These are phyloP conservation scores for Trichoderma asperelloides DNA, from an alignment of 495 filamentous ascomycete genomes.

Conservation along the genomic window DNA sequence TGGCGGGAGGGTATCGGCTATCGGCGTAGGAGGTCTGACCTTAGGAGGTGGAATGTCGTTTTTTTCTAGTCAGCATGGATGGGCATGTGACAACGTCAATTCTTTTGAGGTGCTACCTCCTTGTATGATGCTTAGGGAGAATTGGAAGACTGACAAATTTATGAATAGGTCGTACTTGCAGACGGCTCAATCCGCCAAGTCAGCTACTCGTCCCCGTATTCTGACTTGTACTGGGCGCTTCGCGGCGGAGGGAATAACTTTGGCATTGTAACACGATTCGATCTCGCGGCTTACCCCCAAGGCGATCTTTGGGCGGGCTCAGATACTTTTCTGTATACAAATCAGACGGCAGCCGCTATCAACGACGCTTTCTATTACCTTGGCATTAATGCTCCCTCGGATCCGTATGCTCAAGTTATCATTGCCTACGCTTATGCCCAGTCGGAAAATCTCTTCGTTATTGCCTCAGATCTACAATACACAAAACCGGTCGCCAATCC, in stretches of 20 bases:
- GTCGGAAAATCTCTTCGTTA: conserved; percentile 21
- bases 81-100: conserved; percentile 40
- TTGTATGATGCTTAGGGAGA: neutral
- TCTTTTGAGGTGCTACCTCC: conserved; percentile 30
- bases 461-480: conserved; percentile 33
- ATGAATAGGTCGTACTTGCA: conserved; percentile 27
- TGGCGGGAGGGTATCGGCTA: conserved; percentile 45
- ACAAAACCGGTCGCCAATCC: conserved; percentile 29
- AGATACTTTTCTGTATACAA: conserved; percentile 10
- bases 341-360: conserved; percentile 12
- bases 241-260: conserved; percentile 54
- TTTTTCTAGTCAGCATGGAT: conserved; percentile 38
- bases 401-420: conserved; percentile 39
- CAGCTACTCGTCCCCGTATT: conserved; percentile 16
- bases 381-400: conserved; percentile 23
- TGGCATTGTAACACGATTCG: conserved; percentile 50
- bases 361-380: conserved; percentile 33
- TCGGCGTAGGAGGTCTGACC: conserved; percentile 52
- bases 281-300: neutral
- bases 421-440: conserved; percentile 29
- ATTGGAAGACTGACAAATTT: neutral
- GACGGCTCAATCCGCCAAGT: conserved; percentile 26
- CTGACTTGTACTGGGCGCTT: conserved; percentile 44
- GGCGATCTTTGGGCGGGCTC: neutral
- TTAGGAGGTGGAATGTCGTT: conserved; percentile 50